These are phyloP conservation scores for apple (Malus domestica) DNA, from an alignment of 306 rosid species.

Conservation along the genomic window DNA sequence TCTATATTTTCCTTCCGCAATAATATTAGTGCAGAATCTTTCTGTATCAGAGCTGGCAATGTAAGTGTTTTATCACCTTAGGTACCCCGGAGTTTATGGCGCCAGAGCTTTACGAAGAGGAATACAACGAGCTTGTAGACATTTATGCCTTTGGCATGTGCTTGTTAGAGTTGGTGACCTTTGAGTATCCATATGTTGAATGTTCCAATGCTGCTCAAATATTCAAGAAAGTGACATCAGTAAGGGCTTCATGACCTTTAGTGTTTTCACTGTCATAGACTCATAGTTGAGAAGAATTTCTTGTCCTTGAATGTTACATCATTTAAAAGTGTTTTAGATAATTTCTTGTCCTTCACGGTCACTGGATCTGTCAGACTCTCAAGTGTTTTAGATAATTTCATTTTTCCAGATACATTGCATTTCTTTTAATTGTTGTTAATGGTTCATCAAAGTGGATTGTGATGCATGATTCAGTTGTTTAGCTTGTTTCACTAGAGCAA, in stretches of 20 bases:
- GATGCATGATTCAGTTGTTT: background rate
- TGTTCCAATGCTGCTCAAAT: slow-evolving; percentile 98
- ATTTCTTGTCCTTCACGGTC: no score
- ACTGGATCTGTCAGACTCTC: background rate
- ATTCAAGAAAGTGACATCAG: slow-evolving; percentile 95
- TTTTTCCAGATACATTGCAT: background rate
- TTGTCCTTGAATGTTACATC: background rate
- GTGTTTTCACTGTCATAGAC: background rate
- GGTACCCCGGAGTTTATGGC: slow-evolving; percentile 99
- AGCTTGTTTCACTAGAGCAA: background rate
- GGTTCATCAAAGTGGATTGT: background rate
- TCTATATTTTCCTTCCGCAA: slow-evolving; percentile 3
- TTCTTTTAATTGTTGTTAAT: background rate
- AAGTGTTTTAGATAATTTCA: background rate
- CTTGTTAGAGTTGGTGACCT: slow-evolving; percentile 83
- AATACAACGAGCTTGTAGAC: slow-evolving; percentile 94
- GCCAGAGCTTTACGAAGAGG: slow-evolving; percentile 95
- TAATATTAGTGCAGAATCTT: background rate
- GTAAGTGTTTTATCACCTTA: slow-evolving; percentile 24
- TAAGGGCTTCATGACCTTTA: slow-evolving; percentile 31
- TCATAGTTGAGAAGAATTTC: background rate
- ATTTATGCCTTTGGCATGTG: slow-evolving; percentile 99
- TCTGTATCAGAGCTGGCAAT: background rate
- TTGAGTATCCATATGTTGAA: slow-evolving; percentile 88
- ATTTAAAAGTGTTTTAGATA: background rate